Evolutionary conservation across 441 rosid species (phyloP).

Genomic region (Populus hybrid): DNA sequence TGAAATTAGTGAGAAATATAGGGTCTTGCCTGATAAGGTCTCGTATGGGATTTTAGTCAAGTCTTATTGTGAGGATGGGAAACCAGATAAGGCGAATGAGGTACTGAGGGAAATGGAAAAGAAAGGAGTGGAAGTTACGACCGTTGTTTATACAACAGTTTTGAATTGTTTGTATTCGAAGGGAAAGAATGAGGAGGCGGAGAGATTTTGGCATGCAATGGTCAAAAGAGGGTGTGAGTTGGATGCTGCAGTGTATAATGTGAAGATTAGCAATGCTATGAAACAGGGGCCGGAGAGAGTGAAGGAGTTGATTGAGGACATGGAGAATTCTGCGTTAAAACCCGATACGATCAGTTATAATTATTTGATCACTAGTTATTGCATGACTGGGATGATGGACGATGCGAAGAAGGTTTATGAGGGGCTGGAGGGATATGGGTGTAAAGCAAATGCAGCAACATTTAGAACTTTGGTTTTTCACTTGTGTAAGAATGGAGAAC

Average conservation of each 20-base stretch:
- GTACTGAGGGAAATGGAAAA: constrained; percentile 48
- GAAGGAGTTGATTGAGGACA: constrained; percentile 56
- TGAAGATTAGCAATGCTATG: constrained; percentile 44
- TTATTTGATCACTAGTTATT: constrained; percentile 62
- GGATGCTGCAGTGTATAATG: constrained; percentile 60
- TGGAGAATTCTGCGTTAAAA: constrained; percentile 52
- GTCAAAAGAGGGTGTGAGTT: constrained; percentile 44
- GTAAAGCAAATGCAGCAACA: constrained; percentile 64
- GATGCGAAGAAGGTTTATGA: constrained; percentile 62
- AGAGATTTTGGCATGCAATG: constrained; percentile 60
- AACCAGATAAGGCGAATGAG: constrained; percentile 45
- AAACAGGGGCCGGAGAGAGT: constrained; percentile 48
- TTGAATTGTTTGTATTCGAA: constrained; percentile 49
- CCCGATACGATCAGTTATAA: too few species aligned
- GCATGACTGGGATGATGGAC: constrained; percentile 48
- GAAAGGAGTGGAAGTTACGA: constrained; percentile 47
- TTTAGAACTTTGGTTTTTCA: constrained; percentile 60
- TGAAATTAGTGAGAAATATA: constrained; percentile 45
- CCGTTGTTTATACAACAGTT: constrained; percentile 54
- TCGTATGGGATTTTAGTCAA: constrained; percentile 66
- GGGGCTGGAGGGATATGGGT: constrained; percentile 48
- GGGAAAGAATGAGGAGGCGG: constrained; percentile 47
- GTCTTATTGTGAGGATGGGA: constrained; percentile 60
- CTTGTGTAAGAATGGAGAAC: constrained; percentile 43
- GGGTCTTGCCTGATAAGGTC: constrained; percentile 47